These are phyloP conservation scores for Phyllosticta capitalensis DNA, from an alignment of 2,329 filamentous ascomycete species.

Conservation along the genomic window DNA sequence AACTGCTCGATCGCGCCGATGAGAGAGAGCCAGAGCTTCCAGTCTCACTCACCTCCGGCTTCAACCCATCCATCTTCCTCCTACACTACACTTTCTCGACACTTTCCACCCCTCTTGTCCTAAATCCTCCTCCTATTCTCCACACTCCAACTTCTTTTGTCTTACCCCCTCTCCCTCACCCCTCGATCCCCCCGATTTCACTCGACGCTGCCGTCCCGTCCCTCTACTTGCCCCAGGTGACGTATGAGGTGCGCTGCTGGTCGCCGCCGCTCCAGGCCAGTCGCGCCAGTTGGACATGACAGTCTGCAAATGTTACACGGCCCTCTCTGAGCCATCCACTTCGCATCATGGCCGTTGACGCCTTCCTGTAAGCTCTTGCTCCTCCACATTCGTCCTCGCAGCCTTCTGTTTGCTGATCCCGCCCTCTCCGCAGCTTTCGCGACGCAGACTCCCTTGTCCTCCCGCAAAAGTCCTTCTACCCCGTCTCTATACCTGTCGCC, in stretches of 20 bases:
- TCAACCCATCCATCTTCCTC: background rate
- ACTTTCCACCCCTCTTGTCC: too few species aligned
- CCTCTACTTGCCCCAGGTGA: constrained; percentile 3
- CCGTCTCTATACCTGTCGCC: constrained; percentile 40
- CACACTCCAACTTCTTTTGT: background rate
- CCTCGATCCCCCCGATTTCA: background rate
- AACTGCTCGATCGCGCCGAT: background rate
- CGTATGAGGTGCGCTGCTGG: constrained; percentile 4
- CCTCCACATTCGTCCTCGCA: background rate
- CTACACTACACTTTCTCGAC: background rate
- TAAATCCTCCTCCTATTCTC: background rate
- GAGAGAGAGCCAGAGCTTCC: background rate
- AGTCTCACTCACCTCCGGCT: background rate
- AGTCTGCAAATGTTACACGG: constrained; percentile 17
- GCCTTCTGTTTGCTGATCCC: constrained; percentile 14
- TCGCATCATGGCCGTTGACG: constrained; percentile 28
- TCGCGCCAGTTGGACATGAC: background rate
- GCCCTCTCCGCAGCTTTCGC: constrained; percentile 28
- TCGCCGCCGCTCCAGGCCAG: background rate
- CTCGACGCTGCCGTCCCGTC: background rate
- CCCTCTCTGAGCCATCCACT: constrained; percentile 19
- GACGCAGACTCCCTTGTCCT: constrained; percentile 38
- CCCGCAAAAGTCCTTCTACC: constrained; percentile 37
- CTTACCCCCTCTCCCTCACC: too few species aligned
- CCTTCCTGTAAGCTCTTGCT: constrained; percentile 22